phyloP scores from a whole-genome alignment of 306 rosid species.

The Prinsepia uniflora region DNA sequence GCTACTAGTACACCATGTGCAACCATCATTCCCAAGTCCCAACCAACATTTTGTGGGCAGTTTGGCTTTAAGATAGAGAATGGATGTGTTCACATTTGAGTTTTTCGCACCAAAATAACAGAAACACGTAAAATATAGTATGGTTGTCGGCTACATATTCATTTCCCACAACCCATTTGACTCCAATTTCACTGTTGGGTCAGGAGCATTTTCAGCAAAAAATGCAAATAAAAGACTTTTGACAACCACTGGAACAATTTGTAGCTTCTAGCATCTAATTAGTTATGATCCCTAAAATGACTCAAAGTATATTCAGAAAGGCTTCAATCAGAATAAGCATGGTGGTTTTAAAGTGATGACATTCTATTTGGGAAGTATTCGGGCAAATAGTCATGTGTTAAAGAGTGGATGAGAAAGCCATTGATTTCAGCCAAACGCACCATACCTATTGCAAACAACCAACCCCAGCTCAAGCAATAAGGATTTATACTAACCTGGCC shows the following conservation, averaged over 20 bases:
- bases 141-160: neutral
- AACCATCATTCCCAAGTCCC: neutral
- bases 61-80: neutral
- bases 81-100: neutral
- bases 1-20: neutral
- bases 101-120: neutral
- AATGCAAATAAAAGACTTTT: neutral
- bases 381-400: neutral
- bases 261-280: neutral
- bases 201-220: neutral
- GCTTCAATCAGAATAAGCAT: slow-evolving; percentile 1
- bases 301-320: neutral
- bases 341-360: neutral
- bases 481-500: neutral
- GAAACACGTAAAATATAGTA: neutral
- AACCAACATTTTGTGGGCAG: neutral
- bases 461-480: neutral
- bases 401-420: neutral
- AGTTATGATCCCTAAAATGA: neutral
- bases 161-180: neutral
- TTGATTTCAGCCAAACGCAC: neutral
- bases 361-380: neutral
- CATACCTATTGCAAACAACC: neutral
- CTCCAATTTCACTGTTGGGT: neutral
- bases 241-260: neutral